Percentiles rank a stretch among this genome's conserved stretches.
Conservation (phyloP, 768 basidiomycete species). For the Rhodocollybia butyracea region DNA sequence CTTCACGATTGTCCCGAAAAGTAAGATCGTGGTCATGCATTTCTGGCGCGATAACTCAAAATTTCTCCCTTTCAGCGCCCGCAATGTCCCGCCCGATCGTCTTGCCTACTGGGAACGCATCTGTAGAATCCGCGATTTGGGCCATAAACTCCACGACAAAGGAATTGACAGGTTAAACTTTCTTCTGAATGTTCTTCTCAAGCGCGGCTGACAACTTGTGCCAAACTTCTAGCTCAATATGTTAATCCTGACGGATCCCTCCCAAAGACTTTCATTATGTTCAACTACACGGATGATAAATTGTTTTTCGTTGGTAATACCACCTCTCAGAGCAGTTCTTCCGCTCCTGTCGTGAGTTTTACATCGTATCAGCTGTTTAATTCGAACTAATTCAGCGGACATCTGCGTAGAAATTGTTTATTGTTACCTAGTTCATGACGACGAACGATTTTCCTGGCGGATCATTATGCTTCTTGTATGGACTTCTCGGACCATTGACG, state of each 20-base stretch:
- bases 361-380: not conserved
- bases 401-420: not conserved
- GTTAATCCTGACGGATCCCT: constrained; percentile 41
- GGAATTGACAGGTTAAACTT: constrained; percentile 34
- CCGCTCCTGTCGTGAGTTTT: constrained; percentile 29
- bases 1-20: constrained; percentile 34
- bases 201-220: not conserved
- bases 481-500: too few species aligned
- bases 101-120: constrained; percentile 6
- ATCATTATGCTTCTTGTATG: too few species aligned
- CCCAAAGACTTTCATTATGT: constrained; percentile 35
- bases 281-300: constrained; percentile 33
- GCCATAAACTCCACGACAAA: constrained; percentile 31
- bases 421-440: too few species aligned
- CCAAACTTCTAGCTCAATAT: constrained; percentile 34
- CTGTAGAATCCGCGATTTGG: constrained; percentile 48
- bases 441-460: too few species aligned
- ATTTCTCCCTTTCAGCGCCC: constrained; percentile 29
- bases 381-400: not conserved
- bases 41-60: not conserved
- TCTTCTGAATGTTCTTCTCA: not conserved
- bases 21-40: constrained; percentile 19
- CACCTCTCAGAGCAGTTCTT: constrained; percentile 34
- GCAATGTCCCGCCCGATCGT: constrained; percentile 27
- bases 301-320: constrained; percentile 45